Percentiles rank a stretch among this genome's conserved stretches.
Evolutionary conservation across 2,329 filamentous ascomycete species (phyloP).

Genomic region (Fusarium sp.): DNA sequence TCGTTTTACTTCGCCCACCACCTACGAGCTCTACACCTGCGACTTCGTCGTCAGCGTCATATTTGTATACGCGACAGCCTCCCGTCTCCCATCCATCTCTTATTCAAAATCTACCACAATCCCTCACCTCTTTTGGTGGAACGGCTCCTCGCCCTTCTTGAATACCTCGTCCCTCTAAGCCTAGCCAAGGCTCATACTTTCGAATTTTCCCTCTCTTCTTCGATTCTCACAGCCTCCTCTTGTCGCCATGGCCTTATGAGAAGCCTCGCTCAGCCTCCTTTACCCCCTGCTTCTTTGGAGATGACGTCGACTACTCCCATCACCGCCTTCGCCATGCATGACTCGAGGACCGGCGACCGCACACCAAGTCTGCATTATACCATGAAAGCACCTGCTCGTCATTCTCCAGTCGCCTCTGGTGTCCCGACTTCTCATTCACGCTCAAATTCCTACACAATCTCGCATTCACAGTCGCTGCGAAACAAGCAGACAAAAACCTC

Average conservation of each 20-base stretch:
- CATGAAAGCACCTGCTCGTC: slow-evolving; percentile 60
- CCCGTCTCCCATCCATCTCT: slow-evolving; percentile 26
- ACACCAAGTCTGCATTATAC: slow-evolving; percentile 54
- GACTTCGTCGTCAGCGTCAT: no score
- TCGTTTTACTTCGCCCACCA: no score
- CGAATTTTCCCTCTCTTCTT: neutral
- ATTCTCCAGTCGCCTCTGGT: slow-evolving; percentile 50
- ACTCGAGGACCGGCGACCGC: slow-evolving; percentile 51
- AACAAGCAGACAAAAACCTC: slow-evolving; percentile 55
- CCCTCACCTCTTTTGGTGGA: slow-evolving; percentile 25
- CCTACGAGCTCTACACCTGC: no score
- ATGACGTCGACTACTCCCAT: slow-evolving; percentile 44
- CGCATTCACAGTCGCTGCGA: slow-evolving; percentile 58
- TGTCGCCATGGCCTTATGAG: slow-evolving; percentile 40
- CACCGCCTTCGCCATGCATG: slow-evolving; percentile 47
- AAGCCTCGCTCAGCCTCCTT: slow-evolving; percentile 25
- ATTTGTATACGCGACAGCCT: no score
- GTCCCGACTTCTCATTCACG: slow-evolving; percentile 45
- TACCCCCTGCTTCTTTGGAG: slow-evolving; percentile 33
- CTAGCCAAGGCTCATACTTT: neutral
- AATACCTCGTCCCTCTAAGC: slow-evolving; percentile 6
- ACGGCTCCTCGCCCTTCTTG: slow-evolving; percentile 14
- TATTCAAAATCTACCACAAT: slow-evolving; percentile 34
- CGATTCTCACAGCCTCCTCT: neutral
- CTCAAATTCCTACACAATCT: slow-evolving; percentile 55